Percentiles rank a stretch among this genome's conserved stretches.
Conservation (phyloP, 306 rosid species). For the Abrus precatorius region DNA sequence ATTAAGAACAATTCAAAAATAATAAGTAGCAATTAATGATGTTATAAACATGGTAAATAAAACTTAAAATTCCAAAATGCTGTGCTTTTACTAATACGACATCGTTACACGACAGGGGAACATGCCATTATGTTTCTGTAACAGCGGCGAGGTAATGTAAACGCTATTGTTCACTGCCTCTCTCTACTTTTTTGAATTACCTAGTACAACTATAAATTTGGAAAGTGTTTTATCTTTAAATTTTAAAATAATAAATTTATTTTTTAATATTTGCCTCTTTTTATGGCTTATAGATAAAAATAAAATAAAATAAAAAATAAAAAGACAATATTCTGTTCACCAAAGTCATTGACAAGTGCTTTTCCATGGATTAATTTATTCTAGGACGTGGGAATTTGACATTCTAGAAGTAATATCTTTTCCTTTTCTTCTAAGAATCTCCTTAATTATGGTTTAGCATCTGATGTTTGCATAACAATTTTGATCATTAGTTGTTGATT, state of each 20-base stretch:
- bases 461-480: no score
- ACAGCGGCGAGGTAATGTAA: constrained; percentile 3
- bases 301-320: no score
- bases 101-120: constrained; percentile 9
- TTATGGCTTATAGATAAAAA: no score
- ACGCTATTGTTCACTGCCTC: neutral
- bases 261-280: neutral
- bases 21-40: neutral
- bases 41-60: neutral
- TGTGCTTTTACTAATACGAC: neutral
- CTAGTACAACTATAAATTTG: neutral
- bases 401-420: neutral
- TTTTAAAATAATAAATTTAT: neutral
- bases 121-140: constrained; percentile 11
- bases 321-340: no score
- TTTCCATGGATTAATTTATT: neutral
- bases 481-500: no score
- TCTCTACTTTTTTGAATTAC: neutral
- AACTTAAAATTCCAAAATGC: neutral
- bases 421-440: neutral
- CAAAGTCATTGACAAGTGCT: neutral
- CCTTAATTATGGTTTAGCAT: no score
- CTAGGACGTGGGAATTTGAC: neutral
- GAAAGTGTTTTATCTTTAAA: neutral
- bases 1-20: neutral